Conservation (phyloP, 352 stramenopile genomes). For the Phytophthora kernoviae region DNA sequence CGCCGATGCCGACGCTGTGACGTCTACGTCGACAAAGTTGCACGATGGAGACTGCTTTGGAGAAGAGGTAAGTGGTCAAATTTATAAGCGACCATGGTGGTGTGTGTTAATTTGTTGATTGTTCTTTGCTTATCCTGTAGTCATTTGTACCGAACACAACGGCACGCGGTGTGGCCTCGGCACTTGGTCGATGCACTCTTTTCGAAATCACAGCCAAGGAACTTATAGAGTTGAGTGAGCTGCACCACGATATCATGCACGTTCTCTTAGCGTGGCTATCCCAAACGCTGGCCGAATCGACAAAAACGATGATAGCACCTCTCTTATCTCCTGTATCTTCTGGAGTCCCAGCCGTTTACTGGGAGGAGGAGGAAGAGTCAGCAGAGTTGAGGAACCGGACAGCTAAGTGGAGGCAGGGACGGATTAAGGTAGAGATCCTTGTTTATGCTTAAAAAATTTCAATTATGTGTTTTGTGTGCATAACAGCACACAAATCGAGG, state of each 20-base stretch:
- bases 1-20: background rate
- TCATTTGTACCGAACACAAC: conserved; percentile 70
- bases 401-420: conserved; percentile 63
- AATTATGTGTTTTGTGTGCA: no score
- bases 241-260: conserved; percentile 86
- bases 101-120: conserved; percentile 8
- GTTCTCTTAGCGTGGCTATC: conserved; percentile 82
- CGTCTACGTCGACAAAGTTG: conserved; percentile 44
- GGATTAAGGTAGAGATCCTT: conserved; percentile 28
- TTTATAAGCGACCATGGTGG: conserved; percentile 9
- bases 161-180: conserved; percentile 45
- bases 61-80: conserved; percentile 59
- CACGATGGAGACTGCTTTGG: conserved; percentile 80
- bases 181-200: conserved; percentile 61
- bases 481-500: no score
- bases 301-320: conserved; percentile 65
- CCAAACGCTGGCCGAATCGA: conserved; percentile 70
- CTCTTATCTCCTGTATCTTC: conserved; percentile 48
- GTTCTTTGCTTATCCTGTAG: conserved; percentile 29
- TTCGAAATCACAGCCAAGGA: conserved; percentile 82
- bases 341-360: conserved; percentile 27
- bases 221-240: conserved; percentile 76
- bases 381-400: conserved; percentile 32
- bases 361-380: conserved; percentile 43
- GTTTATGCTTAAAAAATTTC: background rate